Conservation (phyloP, 2,329 filamentous ascomycete species). For the Coniochaeta ligniaria region DNA sequence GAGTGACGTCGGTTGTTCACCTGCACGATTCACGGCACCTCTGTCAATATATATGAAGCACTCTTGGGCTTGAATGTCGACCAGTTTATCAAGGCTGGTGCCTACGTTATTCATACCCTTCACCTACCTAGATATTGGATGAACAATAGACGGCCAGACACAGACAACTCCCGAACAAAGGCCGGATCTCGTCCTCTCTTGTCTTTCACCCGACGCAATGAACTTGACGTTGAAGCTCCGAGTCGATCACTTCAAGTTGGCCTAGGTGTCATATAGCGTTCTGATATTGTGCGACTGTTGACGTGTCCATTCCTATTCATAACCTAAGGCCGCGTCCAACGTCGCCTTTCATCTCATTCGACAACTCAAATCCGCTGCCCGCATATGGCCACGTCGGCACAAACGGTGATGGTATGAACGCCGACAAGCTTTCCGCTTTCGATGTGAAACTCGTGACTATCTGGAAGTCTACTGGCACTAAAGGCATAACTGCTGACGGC, state of each 20-base stretch:
- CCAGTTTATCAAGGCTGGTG: not conserved
- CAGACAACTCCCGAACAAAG: not conserved
- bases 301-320: not conserved
- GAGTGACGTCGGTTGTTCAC: not conserved
- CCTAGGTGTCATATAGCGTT: not conserved
- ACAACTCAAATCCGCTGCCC: not conserved
- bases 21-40: not conserved
- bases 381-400: not conserved
- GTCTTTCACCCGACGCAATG: not conserved
- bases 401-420: not conserved
- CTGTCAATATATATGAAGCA: not conserved
- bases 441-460: not conserved
- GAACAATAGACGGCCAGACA: too few relatives aligned
- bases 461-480: not conserved
- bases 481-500: not conserved
- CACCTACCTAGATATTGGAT: too few relatives aligned
- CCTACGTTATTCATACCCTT: not conserved
- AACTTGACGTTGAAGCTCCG: not conserved
- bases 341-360: not conserved
- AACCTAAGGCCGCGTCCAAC: not conserved
- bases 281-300: not conserved
- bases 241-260: not conserved
- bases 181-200: not conserved
- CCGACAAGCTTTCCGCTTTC: not conserved
- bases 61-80: not conserved